Base-by-base conservation (phyloP, 352 stramenopile genomes). In the Pythium pyrilobum region DNA sequence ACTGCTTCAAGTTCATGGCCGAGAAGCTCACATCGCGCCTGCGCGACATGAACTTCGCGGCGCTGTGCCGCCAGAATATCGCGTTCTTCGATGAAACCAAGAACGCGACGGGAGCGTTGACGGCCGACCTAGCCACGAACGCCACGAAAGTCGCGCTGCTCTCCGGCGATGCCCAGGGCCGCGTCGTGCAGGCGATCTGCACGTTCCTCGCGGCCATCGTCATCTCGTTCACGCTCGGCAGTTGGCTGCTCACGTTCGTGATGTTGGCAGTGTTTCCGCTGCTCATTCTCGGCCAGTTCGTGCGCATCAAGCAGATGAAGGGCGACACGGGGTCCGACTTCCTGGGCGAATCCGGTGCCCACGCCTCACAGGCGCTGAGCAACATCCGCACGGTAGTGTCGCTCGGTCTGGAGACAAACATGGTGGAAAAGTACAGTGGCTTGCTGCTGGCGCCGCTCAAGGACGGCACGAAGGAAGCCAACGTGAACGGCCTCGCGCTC, bases 261-360 rank as follows among this genome's bases (percentile, higher is more conserved):
- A 80, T 87, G 62, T 41, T 85, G 9, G 69, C 65, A 4, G 66
- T 82, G 11, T 69, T 88, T 20, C 79, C 81, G 3, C 34, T 89
- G 12, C 20, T 92, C 13, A 59, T 87, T 15, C 5, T 70, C 4
- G 67, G 69, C 11, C 60, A 74, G 4, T 55, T 66, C 2, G 41
- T 69, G 18, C 70, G 63, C 13, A 43, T 59, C 13, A 42, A 42
- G 20, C 59, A 60, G 34, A 55, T 59, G 41, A 53, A 47, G 56
- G 31, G 63, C 60, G 41, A 64, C 23, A 44, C 36, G 13, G 48
- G 49, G 4, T 60, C 52, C 0, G 55, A 79, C 20, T 46, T 66
- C 15, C 49, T 74, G 29, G 43, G 57, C 2, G 52, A 65, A 8
- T 46, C 53, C 5, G 69, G 69, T 7, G 66, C 69, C 1, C 58